phyloP scores from a whole-genome alignment of 2,329 filamentous ascomycete species.

The Sarocladium oryzae region DNA sequence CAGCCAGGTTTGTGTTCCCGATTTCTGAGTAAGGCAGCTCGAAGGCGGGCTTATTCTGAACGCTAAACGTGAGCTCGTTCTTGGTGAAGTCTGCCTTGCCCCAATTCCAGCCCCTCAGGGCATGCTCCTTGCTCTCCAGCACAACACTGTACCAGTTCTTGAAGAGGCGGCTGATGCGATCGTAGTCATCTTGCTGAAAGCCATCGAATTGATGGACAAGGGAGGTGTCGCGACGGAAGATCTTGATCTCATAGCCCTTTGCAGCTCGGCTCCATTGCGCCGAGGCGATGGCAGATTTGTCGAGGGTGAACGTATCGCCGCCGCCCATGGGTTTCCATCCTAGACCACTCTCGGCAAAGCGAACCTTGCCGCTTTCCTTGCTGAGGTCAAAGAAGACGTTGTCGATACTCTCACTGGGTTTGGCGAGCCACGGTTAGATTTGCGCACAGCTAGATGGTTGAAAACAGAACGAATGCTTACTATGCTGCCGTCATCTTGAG shows the following conservation, averaged over 20 bases:
- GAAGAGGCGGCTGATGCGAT: constrained; percentile 85
- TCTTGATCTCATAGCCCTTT: constrained; percentile 89
- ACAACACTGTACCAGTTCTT: constrained; percentile 97
- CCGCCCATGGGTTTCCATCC: constrained; percentile 89
- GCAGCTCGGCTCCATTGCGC: constrained; percentile 94
- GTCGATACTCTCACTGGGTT: constrained; percentile 78
- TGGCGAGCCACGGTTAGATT: constrained; percentile 12
- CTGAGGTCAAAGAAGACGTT: constrained; percentile 95
- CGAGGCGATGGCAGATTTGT: constrained; percentile 74
- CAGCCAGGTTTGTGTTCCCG: constrained; percentile 93
- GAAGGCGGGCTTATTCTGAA: constrained; percentile 93
- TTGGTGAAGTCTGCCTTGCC: constrained; percentile 96
- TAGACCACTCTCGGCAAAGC: constrained; percentile 88
- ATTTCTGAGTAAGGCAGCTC: constrained; percentile 97
- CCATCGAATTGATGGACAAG: constrained; percentile 91
- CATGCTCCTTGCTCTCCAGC: constrained; percentile 88
- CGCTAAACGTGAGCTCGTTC: constrained; percentile 91
- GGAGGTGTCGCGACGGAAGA: constrained; percentile 74
- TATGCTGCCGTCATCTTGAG: constrained; percentile 8
- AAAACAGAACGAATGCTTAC: neutral
- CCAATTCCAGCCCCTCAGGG: constrained; percentile 97
- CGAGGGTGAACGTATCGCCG: constrained; percentile 89
- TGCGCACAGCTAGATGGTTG: neutral
- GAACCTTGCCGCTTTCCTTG: constrained; percentile 84
- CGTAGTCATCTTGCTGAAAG: constrained; percentile 90